These are phyloP conservation scores for Penicillium roqueforti DNA, from an alignment of 495 filamentous ascomycete species.

Conservation along the genomic window DNA sequence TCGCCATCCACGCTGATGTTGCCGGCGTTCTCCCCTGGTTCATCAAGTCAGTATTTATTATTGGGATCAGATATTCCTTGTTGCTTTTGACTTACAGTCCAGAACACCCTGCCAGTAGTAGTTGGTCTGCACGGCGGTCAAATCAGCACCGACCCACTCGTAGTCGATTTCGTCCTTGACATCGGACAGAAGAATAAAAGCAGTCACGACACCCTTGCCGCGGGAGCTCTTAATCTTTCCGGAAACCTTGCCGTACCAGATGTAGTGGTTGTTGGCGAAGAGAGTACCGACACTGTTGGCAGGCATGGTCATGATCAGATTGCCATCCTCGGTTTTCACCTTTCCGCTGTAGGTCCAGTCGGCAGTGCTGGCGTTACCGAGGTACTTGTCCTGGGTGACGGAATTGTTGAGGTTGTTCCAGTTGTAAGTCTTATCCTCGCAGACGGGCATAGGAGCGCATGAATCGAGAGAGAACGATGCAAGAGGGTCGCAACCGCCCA, in stretches of 20 bases:
- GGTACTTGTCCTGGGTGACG: conserved; percentile 28
- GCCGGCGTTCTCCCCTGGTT: conserved; percentile 63
- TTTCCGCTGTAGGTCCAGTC: conserved; percentile 88
- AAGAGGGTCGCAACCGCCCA: conserved; percentile 89
- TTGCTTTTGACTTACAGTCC: conserved; percentile 61
- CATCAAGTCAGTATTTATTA: not conserved
- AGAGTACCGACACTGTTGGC: conserved; percentile 79
- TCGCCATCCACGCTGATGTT: conserved; percentile 60
- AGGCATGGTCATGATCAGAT: conserved; percentile 82
- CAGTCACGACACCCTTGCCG: conserved; percentile 84
- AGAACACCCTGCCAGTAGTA: conserved; percentile 95
- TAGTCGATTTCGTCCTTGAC: conserved; percentile 98
- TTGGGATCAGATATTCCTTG: not conserved
- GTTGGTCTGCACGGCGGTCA: conserved; percentile 80
- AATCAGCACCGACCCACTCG: conserved; percentile 83
- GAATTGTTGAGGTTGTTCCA: conserved; percentile 55
- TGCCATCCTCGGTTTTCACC: conserved; percentile 55
- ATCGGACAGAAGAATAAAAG: conserved; percentile 91
- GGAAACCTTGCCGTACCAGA: conserved; percentile 95
- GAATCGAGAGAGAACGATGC: conserved; percentile 76
- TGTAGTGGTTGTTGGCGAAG: conserved; percentile 78
- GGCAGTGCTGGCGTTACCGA: conserved; percentile 69
- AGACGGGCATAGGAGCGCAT: conserved; percentile 82
- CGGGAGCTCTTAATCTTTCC: conserved; percentile 81
- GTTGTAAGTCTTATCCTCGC: conserved; percentile 66